These are phyloP conservation scores for Diaporthe caulivora DNA, from an alignment of 2,329 filamentous ascomycete genomes.

Conservation along the genomic window DNA sequence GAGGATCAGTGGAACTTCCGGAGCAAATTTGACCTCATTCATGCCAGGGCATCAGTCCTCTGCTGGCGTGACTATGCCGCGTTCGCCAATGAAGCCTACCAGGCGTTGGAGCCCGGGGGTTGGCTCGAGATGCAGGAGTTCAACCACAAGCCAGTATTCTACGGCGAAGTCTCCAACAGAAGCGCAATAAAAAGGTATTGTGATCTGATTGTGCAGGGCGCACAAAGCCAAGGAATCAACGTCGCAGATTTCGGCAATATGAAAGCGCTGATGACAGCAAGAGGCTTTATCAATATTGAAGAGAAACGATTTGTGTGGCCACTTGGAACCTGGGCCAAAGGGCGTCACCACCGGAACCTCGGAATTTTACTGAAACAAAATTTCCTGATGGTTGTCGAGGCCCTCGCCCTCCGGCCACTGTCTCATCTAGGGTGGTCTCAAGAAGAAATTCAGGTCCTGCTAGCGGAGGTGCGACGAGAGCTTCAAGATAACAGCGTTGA, in stretches of 20 bases:
- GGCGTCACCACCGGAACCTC: slow-evolving; percentile 44
- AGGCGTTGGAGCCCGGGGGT: slow-evolving; percentile 43
- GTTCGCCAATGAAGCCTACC: slow-evolving; percentile 38
- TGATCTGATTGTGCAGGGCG: slow-evolving; percentile 38
- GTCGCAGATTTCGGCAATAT: slow-evolving; percentile 13
- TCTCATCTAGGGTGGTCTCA: slow-evolving; percentile 34
- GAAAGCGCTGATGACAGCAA: background rate
- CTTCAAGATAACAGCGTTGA: slow-evolving; percentile 33
- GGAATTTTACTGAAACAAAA: slow-evolving; percentile 36
- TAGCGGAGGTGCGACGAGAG: slow-evolving; percentile 38
- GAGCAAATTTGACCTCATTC: slow-evolving; percentile 44
- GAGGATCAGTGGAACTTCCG: slow-evolving; percentile 43
- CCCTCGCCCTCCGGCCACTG: slow-evolving; percentile 30
- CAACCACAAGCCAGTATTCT: slow-evolving; percentile 36
- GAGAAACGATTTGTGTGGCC: slow-evolving; percentile 46
- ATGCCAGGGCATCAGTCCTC: slow-evolving; percentile 41
- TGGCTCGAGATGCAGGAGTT: slow-evolving; percentile 44
- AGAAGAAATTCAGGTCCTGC: slow-evolving; percentile 37
- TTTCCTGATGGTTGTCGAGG: slow-evolving; percentile 40
- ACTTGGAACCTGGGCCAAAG: slow-evolving; percentile 44
- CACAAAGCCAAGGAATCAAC: slow-evolving; percentile 8
- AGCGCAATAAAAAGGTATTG: slow-evolving; percentile 42
- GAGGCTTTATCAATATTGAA: slow-evolving; percentile 44
- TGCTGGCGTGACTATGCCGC: slow-evolving; percentile 36
- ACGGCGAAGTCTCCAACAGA: slow-evolving; percentile 40